phyloP scores from a whole-genome alignment of 768 basidiomycete genomes.

The Pisolithus orientalis region DNA sequence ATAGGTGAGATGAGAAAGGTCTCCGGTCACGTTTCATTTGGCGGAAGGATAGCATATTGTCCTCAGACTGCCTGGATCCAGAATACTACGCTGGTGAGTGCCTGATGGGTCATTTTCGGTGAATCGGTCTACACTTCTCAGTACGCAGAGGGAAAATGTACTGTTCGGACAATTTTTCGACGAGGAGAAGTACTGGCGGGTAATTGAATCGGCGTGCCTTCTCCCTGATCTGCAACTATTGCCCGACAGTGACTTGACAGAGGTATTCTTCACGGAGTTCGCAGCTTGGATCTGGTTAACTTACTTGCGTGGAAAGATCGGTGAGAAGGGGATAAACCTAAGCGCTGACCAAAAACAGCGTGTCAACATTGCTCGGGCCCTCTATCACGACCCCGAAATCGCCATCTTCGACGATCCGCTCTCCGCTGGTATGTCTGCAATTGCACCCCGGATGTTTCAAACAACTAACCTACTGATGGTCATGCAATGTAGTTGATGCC shows the following conservation, averaged over 20 bases:
- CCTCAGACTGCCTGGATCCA: constrained; percentile 76
- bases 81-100: constrained; percentile 49
- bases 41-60: constrained; percentile 63
- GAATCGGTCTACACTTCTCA: not conserved
- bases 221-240: constrained; percentile 59
- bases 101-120: too few relatives aligned
- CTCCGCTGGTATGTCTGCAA: constrained; percentile 42
- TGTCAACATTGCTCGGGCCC: constrained; percentile 63
- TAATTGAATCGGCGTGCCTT: constrained; percentile 52
- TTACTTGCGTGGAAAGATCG: constrained; percentile 39
- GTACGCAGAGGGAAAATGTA: constrained; percentile 53
- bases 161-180: constrained; percentile 61
- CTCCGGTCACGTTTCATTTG: constrained; percentile 49
- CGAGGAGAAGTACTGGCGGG: constrained; percentile 60
- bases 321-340: constrained; percentile 64
- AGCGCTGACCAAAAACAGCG: constrained; percentile 64
- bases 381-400: constrained; percentile 61
- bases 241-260: constrained; percentile 66
- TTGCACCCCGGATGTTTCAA: not conserved
- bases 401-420: constrained; percentile 61
- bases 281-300: constrained; percentile 3
- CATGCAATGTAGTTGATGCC: constrained; percentile 48
- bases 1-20: constrained; percentile 64
- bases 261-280: constrained; percentile 31
- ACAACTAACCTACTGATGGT: not conserved